phyloP scores from a whole-genome alignment of 1,284 basidiomycete species.

The Cystobasidium slooffiae region DNA sequence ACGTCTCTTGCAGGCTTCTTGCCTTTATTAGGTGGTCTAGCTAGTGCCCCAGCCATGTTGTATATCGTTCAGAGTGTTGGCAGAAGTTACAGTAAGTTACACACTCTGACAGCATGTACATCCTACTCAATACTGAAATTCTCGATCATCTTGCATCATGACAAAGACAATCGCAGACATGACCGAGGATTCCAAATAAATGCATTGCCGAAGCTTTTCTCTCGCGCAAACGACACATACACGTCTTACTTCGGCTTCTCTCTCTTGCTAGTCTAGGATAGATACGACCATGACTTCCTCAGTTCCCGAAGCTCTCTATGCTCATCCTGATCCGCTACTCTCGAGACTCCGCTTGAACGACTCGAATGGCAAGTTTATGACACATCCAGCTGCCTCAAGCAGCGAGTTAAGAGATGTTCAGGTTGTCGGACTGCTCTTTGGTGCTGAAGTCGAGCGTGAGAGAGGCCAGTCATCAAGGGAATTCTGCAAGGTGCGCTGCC shows the following conservation, averaged over 20 bases:
- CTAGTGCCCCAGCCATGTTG: constrained; percentile 11
- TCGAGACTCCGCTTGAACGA: constrained; percentile 31
- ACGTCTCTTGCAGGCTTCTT: constrained; percentile 14
- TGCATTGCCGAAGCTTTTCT: not conserved
- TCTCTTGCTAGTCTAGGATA: not conserved
- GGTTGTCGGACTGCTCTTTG: constrained; percentile 42
- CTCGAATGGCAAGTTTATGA: constrained; percentile 14
- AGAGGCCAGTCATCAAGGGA: constrained; percentile 7
- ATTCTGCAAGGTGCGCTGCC: constrained; percentile 33
- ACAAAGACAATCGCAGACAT: no score
- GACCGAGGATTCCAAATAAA: no score
- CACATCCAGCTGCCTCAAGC: constrained; percentile 19
- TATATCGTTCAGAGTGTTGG: not conserved
- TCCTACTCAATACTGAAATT: not conserved
- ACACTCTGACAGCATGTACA: no score
- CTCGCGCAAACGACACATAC: constrained; percentile 6
- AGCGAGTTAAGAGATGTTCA: constrained; percentile 39
- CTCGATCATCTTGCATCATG: not conserved
- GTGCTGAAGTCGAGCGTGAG: constrained; percentile 32
- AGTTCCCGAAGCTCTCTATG: constrained; percentile 26
- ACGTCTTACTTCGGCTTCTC: not conserved
- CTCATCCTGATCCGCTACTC: constrained; percentile 29
- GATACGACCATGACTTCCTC: constrained; percentile 14
- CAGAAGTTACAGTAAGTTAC: not conserved
- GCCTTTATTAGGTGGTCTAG: constrained; percentile 20